phyloP scores from a whole-genome alignment of 139 green algal species.

The Zygnema cylindricum region DNA sequence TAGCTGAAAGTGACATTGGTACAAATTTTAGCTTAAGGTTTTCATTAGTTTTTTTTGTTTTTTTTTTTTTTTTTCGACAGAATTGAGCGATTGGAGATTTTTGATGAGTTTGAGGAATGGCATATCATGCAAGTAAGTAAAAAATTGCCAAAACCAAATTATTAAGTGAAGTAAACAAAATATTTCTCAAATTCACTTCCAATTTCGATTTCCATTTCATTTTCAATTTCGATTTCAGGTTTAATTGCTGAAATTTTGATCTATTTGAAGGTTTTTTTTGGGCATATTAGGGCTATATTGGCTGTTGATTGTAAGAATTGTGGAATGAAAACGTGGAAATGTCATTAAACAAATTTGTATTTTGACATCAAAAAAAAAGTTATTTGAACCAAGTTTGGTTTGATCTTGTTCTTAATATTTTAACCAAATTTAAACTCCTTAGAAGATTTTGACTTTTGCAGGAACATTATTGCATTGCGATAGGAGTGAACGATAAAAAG shows the following conservation, averaged over 20 bases:
- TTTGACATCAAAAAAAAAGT: slow-evolving; percentile 22
- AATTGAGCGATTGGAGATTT: slow-evolving; percentile 76
- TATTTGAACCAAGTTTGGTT: slow-evolving; percentile 28
- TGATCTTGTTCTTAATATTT: background rate
- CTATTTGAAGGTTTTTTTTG: too few relatives aligned
- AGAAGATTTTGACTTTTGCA: slow-evolving; percentile 56
- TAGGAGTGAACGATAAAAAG: slow-evolving; percentile 75
- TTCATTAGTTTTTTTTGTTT: slow-evolving; percentile 1
- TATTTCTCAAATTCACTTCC: slow-evolving; percentile 47
- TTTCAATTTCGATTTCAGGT: too few relatives aligned
- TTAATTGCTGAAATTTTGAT: slow-evolving; percentile 17
- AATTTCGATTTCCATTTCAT: too few relatives aligned
- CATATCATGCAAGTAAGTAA: slow-evolving; percentile 86
- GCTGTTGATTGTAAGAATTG: slow-evolving; percentile 24
- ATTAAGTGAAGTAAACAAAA: slow-evolving; percentile 4
- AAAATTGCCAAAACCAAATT: background rate
- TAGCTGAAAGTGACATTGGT: background rate
- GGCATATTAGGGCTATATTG: too few relatives aligned
- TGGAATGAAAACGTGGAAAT: slow-evolving; percentile 16
- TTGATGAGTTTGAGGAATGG: slow-evolving; percentile 98
- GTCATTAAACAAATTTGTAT: slow-evolving; percentile 3
- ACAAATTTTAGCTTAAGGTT: background rate
- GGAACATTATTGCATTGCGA: slow-evolving; percentile 86
- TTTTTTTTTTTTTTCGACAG: slow-evolving; percentile 23
- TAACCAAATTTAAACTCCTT: slow-evolving; percentile 2